These are phyloP conservation scores for Ceratocystis cacaofunesta DNA, from an alignment of 2,329 filamentous ascomycete genomes.

Conservation along the genomic window DNA sequence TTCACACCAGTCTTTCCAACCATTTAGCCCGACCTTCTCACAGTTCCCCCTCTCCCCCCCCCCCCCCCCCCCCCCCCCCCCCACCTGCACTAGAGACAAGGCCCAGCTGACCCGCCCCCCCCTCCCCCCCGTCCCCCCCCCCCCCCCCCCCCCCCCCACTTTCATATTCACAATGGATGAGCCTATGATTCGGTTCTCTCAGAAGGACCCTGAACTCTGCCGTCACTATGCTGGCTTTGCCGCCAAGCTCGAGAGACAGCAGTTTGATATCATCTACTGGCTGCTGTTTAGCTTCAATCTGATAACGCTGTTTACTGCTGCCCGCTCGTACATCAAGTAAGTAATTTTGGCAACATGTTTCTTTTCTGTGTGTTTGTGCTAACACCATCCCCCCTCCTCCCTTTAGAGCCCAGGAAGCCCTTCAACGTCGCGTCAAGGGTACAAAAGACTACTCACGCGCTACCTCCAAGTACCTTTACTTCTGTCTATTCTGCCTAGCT, in stretches of 20 bases:
- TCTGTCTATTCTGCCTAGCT: conserved; percentile 31
- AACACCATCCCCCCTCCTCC: not conserved
- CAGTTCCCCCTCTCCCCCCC: not conserved
- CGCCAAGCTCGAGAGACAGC: conserved; percentile 26
- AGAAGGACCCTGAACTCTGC: conserved; percentile 24
- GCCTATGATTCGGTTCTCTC: conserved; percentile 11
- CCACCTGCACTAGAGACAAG: too few species aligned
- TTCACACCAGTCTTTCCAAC: too few species aligned
- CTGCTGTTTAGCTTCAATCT: conserved; percentile 31
- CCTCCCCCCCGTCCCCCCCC: too few species aligned
- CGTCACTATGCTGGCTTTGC: conserved; percentile 32
- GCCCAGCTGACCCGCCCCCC: too few species aligned
- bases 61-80: too few species aligned
- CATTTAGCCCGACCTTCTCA: not conserved
- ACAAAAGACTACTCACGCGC: conserved; percentile 24
- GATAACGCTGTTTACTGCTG: conserved; percentile 30
- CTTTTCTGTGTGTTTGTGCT: not conserved
- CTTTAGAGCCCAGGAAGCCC: conserved; percentile 25
- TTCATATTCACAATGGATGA: conserved; percentile 5
- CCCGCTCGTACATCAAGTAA: conserved; percentile 29
- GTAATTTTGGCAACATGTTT: conserved; percentile 14
- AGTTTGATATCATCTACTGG: conserved; percentile 36
- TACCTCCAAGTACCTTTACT: conserved; percentile 29
- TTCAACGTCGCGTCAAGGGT: conserved; percentile 26
- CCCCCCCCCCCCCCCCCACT: too few species aligned